Evolutionary conservation across 768 basidiomycete species (phyloP).

Genomic region (Macrolepiota fuliginosa): DNA sequence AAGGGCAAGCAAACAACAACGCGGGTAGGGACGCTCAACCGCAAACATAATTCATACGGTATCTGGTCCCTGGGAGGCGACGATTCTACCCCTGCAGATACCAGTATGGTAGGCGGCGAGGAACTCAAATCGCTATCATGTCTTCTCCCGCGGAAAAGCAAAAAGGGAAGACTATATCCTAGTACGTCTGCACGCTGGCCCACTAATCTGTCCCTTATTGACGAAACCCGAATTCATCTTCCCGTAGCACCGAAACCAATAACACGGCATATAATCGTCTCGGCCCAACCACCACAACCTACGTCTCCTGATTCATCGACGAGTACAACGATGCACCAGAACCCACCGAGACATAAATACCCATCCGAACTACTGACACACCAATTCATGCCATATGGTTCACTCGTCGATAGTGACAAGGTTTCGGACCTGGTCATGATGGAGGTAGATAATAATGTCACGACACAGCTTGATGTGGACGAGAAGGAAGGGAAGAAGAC

Average conservation of each 20-base stretch:
- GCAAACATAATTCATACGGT: conserved; percentile 58
- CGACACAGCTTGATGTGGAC: not conserved
- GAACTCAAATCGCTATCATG: conserved; percentile 61
- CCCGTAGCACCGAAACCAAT: conserved; percentile 56
- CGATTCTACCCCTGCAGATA: conserved; percentile 18
- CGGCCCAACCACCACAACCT: conserved; percentile 44
- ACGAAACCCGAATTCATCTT: no score
- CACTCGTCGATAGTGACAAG: conserved; percentile 25
- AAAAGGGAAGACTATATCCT: conserved; percentile 55
- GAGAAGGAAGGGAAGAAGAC: conserved; percentile 8
- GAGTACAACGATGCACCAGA: conserved; percentile 32
- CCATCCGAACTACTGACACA: conserved; percentile 63
- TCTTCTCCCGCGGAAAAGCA: conserved; percentile 61
- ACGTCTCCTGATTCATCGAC: conserved; percentile 25
- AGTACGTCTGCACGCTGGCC: conserved; percentile 34
- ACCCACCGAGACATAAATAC: conserved; percentile 55
- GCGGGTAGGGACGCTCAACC: conserved; percentile 46
- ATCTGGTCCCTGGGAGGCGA: conserved; percentile 61
- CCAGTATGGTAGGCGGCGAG: conserved; percentile 47
- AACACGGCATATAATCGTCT: conserved; percentile 55
- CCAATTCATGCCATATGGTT: conserved; percentile 61
- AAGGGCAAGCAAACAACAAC: conserved; percentile 23
- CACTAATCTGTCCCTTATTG: not conserved
- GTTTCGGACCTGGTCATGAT: conserved; percentile 12
- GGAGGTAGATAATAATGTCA: conserved; percentile 5